A percentile compares a stretch with the other conserved stretches of the same genome.
These are phyloP conservation scores for Yarrowia sp. DNA, from an alignment of 805 yeast genomes.

Conservation along the genomic window DNA sequence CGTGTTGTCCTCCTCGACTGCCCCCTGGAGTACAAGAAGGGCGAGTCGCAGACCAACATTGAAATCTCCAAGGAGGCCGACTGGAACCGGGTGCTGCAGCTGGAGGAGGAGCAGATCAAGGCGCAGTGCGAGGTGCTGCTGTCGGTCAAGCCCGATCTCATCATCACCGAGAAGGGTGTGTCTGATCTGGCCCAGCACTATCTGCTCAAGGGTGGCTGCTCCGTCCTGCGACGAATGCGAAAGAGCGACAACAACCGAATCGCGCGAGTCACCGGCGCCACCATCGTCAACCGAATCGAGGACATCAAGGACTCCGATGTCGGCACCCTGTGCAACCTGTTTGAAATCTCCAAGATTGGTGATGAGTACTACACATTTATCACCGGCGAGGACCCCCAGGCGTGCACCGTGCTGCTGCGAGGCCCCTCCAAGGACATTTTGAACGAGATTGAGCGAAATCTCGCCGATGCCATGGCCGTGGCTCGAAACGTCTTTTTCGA, in stretches of 20 bases:
- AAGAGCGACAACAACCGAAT: slow-evolving; percentile 95
- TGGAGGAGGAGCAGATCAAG: slow-evolving; percentile 96
- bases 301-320: slow-evolving; percentile 88
- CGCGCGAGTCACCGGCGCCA: slow-evolving; percentile 96
- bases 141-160: slow-evolving; percentile 85
- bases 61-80: slow-evolving; percentile 95
- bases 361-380: slow-evolving; percentile 93
- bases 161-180: slow-evolving; percentile 97
- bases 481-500: slow-evolving; percentile 92
- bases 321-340: slow-evolving; percentile 85
- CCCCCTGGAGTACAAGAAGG: slow-evolving; percentile 97
- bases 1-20: slow-evolving; percentile 87
- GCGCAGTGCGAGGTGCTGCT: slow-evolving; percentile 80
- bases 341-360: slow-evolving; percentile 92
- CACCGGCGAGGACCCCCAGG: slow-evolving; percentile 74
- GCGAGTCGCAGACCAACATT: slow-evolving; percentile 97
- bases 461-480: slow-evolving; percentile 98
- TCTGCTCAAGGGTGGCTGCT: slow-evolving; percentile 86
- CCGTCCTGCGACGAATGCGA: slow-evolving; percentile 89
- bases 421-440: slow-evolving; percentile 97
- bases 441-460: slow-evolving; percentile 92
- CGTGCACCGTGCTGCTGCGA: slow-evolving; percentile 88
- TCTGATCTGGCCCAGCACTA: slow-evolving; percentile 97
- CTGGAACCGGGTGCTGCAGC: slow-evolving; percentile 91
- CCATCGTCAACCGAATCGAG: slow-evolving; percentile 92